Evolutionary conservation across 208 protist species (phyloP).

Genomic region (Naegleria gruberi): DNA sequence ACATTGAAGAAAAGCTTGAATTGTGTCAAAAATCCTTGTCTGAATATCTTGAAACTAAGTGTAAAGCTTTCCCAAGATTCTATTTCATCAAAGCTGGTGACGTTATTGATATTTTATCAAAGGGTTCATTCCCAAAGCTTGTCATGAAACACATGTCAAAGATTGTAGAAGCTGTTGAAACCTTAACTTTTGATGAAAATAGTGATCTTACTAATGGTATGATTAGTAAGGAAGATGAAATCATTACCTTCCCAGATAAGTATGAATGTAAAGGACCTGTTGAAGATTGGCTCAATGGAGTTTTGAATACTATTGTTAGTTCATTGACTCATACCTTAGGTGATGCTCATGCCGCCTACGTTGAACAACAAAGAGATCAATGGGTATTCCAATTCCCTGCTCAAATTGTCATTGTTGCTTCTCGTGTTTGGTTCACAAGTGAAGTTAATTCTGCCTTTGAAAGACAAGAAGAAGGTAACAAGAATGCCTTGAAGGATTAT

Average conservation of each 20-base stretch:
- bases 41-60: slow-evolving; percentile 96
- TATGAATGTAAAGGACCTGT: slow-evolving; percentile 85
- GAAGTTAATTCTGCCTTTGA: slow-evolving; percentile 95
- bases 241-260: slow-evolving; percentile 75
- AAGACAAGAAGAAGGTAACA: slow-evolving; percentile 93
- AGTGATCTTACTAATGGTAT: slow-evolving; percentile 56
- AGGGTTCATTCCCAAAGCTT: slow-evolving; percentile 79
- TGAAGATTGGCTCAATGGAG: slow-evolving; percentile 88
- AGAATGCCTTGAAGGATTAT: slow-evolving; percentile 94
- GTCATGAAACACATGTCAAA: slow-evolving; percentile 92
- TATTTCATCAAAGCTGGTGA: slow-evolving; percentile 89
- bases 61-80: slow-evolving; percentile 93
- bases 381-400: slow-evolving; percentile 93
- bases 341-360: slow-evolving; percentile 80
- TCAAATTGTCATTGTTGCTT: slow-evolving; percentile 86
- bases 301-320: slow-evolving; percentile 71
- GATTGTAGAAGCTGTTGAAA: slow-evolving; percentile 83
- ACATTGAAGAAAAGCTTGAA: slow-evolving; percentile 54
- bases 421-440: slow-evolving; percentile 91
- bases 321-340: slow-evolving; percentile 70
- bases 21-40: slow-evolving; percentile 91
- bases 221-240: slow-evolving; percentile 81
- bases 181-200: slow-evolving; percentile 63
- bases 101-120: slow-evolving; percentile 94
- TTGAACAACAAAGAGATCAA: slow-evolving; percentile 88